These are phyloP conservation scores for Talaromyces trachyspermus DNA, from an alignment of 495 filamentous ascomycete genomes.

Conservation along the genomic window DNA sequence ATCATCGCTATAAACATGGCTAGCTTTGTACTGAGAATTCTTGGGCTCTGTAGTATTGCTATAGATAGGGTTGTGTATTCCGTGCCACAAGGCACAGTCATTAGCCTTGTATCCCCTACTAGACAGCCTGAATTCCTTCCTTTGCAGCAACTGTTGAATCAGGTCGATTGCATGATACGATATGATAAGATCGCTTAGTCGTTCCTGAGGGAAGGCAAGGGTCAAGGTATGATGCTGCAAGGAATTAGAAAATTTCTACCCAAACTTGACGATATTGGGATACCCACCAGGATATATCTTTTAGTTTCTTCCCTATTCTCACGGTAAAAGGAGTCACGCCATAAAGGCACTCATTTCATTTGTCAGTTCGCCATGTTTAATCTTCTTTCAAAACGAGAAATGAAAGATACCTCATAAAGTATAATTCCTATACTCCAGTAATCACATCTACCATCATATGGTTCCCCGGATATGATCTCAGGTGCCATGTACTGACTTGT, in stretches of 20 bases:
- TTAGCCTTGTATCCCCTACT: constrained; percentile 61
- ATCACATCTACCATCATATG: constrained; percentile 88
- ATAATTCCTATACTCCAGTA: constrained; percentile 97
- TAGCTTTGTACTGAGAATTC: constrained; percentile 29
- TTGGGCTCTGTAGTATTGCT: constrained; percentile 17
- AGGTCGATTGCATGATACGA: constrained; percentile 64
- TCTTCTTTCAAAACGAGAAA: not conserved
- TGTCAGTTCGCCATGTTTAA: not conserved
- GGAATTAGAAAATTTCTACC: no score
- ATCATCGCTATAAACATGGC: constrained; percentile 71
- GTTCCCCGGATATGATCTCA: constrained; percentile 75
- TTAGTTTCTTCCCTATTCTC: constrained; percentile 79
- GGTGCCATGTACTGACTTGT: constrained; percentile 98
- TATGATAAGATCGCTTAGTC: constrained; percentile 39
- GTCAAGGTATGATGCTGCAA: constrained; percentile 44
- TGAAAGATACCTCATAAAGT: constrained; percentile 61
- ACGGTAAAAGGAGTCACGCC: constrained; percentile 78
- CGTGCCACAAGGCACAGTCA: constrained; percentile 29
- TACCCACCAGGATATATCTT: constrained; percentile 64
- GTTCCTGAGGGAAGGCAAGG: constrained; percentile 57
- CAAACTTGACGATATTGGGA: not conserved
- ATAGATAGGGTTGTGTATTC: not conserved
- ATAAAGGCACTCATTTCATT: constrained; percentile 60
- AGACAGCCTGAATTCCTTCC: constrained; percentile 68
- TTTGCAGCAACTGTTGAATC: constrained; percentile 66